These are phyloP conservation scores for Exophiala viscosa DNA, from an alignment of 2,329 filamentous ascomycete species.

Conservation along the genomic window DNA sequence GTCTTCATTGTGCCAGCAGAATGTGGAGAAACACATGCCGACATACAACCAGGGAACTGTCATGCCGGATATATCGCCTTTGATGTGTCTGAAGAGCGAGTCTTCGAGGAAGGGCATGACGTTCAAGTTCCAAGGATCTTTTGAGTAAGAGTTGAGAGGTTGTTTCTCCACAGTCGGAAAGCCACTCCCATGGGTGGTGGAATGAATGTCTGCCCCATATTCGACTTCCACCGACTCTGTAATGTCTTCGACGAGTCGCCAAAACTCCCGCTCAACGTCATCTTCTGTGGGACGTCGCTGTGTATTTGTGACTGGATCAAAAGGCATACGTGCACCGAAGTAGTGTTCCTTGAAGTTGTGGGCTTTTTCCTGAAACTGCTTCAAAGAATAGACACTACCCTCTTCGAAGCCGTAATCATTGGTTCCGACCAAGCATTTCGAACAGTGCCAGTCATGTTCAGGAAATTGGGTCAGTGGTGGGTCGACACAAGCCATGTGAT, in stretches of 20 bases:
- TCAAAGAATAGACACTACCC: constrained; percentile 89
- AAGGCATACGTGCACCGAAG: constrained; percentile 85
- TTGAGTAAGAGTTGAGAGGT: constrained; percentile 79
- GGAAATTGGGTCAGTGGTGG: constrained; percentile 74
- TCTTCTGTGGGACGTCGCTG: constrained; percentile 83
- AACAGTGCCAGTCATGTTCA: constrained; percentile 91
- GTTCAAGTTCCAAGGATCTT: constrained; percentile 94
- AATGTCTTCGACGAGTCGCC: constrained; percentile 87
- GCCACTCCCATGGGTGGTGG: constrained; percentile 93
- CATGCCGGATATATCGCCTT: constrained; percentile 98
- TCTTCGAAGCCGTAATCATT: constrained; percentile 98
- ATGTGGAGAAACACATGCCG: constrained; percentile 98
- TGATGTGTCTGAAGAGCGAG: constrained; percentile 93
- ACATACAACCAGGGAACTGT: constrained; percentile 99
- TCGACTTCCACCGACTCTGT: constrained; percentile 97
- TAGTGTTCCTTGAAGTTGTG: constrained; percentile 92
- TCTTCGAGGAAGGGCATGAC: constrained; percentile 85
- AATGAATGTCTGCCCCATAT: constrained; percentile 97
- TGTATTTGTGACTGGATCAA: constrained; percentile 77
- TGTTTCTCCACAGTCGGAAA: constrained; percentile 93
- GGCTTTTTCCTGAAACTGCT: constrained; percentile 93
- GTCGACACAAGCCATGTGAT: constrained; percentile 83
- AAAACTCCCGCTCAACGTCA: constrained; percentile 94
- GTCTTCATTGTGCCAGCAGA: constrained; percentile 99
- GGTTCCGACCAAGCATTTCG: constrained; percentile 89